Base-by-base conservation (phyloP, 345 rosid species). In the Aegle marmelos region DNA sequence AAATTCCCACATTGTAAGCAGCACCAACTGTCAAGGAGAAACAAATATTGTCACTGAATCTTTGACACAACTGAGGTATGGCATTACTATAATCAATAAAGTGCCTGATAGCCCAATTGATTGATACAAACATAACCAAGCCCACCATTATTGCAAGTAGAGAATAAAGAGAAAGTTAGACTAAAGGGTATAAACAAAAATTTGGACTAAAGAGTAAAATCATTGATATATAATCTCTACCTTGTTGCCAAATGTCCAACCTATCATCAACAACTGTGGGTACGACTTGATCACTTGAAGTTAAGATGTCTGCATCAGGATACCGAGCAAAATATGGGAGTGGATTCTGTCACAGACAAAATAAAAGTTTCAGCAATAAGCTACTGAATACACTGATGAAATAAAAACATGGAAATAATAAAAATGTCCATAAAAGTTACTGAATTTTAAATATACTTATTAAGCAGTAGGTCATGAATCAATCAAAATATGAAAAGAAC, bases 261-360 rank as follows among this genome's bases (percentile, higher is more conserved):
- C 98, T 90, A 83, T 96, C 99, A 81, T 96, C 99, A 31, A 86
- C 85, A 33, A 94, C 98, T 13, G 99, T 96, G n/a, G 98, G 97
- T 71, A 84, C 89, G 83, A 96, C 98, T 86, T 90, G 95, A 81
- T 96, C 99, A 61, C 89, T 96, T 79, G 99, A 96, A 74, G 99
- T 96, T 85, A 96, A 81, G 76, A 96, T 86, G 83, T 96, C 99
- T 83, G 99, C 99, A 75, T 91, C 94, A 70, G 97, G 97, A 83
- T 91, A 92, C 68, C 92, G 95, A 79, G 98, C 97, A 85, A 96
- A 85, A 84, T 92, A 96, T 53, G 99, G 99, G 78, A 96, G 87
- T 25, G 97, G 99, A 76, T 96, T 85, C 99, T 96, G 92, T 84
- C 70, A 75, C 78, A 82, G 39, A 73, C 78, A 78, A 65, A 34